These are phyloP conservation scores for Phlebiopsis gigantea DNA, from an alignment of 768 basidiomycete genomes.

Conservation along the genomic window DNA sequence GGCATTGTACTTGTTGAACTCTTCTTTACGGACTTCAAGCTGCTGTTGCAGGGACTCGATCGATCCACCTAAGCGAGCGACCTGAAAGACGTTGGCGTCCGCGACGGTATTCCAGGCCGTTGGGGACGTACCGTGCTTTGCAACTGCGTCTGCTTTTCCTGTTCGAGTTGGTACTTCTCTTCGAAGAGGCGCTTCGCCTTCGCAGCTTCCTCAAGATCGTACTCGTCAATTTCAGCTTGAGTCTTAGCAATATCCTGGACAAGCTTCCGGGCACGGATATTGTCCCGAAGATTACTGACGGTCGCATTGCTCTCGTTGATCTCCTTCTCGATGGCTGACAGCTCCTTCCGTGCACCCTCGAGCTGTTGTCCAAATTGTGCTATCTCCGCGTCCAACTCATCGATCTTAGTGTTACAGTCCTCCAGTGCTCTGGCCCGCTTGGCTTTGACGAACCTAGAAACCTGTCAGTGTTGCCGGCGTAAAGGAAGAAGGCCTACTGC, in stretches of 20 bases:
- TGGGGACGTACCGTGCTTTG: slow-evolving; percentile 50
- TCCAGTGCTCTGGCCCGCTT: slow-evolving; percentile 55
- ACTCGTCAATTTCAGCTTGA: slow-evolving; percentile 63
- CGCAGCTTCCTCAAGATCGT: slow-evolving; percentile 83
- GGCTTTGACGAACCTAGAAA: slow-evolving; percentile 68
- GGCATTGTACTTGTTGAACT: slow-evolving; percentile 83
- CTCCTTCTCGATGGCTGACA: slow-evolving; percentile 67
- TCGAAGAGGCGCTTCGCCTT: slow-evolving; percentile 83
- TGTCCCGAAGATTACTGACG: slow-evolving; percentile 72
- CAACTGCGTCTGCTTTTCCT: slow-evolving; percentile 66
- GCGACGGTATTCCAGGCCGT: background rate
- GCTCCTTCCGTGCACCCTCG: slow-evolving; percentile 35
- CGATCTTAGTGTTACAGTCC: slow-evolving; percentile 54
- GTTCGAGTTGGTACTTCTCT: slow-evolving; percentile 66
- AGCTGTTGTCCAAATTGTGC: slow-evolving; percentile 34
- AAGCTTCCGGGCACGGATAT: slow-evolving; percentile 71
- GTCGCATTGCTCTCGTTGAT: slow-evolving; percentile 71
- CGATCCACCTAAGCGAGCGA: slow-evolving; percentile 79
- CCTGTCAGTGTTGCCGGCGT: slow-evolving; percentile 41
- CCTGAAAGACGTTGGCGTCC: slow-evolving; percentile 37
- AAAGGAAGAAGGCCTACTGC: slow-evolving; percentile 19
- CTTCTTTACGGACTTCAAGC: slow-evolving; percentile 56
- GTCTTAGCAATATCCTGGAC: slow-evolving; percentile 59
- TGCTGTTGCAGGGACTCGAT: slow-evolving; percentile 68
- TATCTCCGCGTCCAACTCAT: slow-evolving; percentile 41